A percentile compares a stretch with the other conserved stretches of the same genome.
Evolutionary conservation across 352 stramenopile species (phyloP).

Genomic region (Pythium myriotylum): DNA sequence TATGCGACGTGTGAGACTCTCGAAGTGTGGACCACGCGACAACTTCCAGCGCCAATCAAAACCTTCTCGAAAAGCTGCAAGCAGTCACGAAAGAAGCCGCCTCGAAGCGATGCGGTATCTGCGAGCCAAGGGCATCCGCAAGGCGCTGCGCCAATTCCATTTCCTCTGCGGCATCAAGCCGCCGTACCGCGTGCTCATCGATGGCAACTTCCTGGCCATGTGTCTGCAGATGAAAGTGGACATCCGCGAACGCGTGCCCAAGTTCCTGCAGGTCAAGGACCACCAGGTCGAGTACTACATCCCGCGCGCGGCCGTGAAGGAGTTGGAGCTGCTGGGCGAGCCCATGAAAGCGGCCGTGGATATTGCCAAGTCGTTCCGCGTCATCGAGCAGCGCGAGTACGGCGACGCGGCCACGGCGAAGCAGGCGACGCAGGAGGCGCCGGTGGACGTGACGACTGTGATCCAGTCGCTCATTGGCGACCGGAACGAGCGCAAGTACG

Average conservation of each 20-base stretch:
- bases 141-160: constrained; percentile 87
- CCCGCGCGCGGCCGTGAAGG: constrained; percentile 59
- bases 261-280: constrained; percentile 82
- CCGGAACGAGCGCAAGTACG: constrained; percentile 80
- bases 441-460: constrained; percentile 54
- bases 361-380: constrained; percentile 67
- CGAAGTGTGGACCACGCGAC: not conserved
- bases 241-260: constrained; percentile 72
- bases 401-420: constrained; percentile 23
- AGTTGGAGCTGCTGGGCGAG: constrained; percentile 75
- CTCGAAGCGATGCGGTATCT: constrained; percentile 66
- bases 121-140: constrained; percentile 85
- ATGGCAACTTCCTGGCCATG: constrained; percentile 89
- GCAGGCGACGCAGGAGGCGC: constrained; percentile 14
- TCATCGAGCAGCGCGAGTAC: constrained; percentile 47
- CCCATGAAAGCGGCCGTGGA: constrained; percentile 61
- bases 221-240: constrained; percentile 89
- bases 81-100: not conserved
- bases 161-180: constrained; percentile 87
- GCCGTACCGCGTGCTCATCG: constrained; percentile 80
- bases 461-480: constrained; percentile 65
- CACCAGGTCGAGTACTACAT: constrained; percentile 78
- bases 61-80: not conserved
- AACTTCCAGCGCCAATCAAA: constrained; percentile 11
- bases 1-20: constrained; percentile 14